Percentiles rank a stretch among this genome's conserved stretches.
Conservation (phyloP, 352 stramenopile species). For the Phytophthora syringae region DNA sequence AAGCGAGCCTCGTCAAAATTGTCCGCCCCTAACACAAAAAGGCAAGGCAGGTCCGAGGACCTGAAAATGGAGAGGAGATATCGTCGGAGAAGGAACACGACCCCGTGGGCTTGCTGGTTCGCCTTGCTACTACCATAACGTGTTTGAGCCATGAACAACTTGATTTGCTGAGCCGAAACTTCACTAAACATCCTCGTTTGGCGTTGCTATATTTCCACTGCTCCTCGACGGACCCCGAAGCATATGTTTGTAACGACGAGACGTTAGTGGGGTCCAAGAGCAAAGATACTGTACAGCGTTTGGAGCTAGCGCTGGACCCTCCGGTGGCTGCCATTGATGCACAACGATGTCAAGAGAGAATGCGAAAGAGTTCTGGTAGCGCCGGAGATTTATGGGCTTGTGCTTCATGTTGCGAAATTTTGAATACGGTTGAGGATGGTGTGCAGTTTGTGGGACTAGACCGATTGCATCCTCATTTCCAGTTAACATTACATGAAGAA, state of each 20-base stretch:
- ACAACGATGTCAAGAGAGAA: neutral
- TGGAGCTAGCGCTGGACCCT: neutral
- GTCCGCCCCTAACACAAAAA: no score
- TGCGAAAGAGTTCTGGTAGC: neutral
- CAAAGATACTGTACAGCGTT: neutral
- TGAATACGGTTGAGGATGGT: constrained; percentile 3
- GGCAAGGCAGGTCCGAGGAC: no score
- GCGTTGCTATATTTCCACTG: constrained; percentile 16
- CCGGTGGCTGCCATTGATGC: neutral
- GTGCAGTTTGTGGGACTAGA: neutral
- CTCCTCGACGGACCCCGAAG: neutral
- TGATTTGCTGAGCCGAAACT: neutral
- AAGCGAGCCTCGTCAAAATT: no score
- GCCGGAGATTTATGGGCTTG: constrained; percentile 4
- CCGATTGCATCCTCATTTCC: neutral
- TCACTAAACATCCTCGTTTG: constrained; percentile 1
- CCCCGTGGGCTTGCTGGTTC: no score
- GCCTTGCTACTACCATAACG: neutral
- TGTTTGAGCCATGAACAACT: neutral
- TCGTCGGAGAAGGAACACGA: neutral
- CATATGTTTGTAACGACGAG: constrained; percentile 2
- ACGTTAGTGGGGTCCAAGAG: neutral
- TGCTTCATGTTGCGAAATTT: constrained; percentile 12
- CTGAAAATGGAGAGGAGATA: neutral
- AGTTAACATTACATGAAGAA: neutral